Percentiles rank a stretch among this genome's conserved stretches.
phyloP scores from a whole-genome alignment of 73 alveolate species.

The Paramecium octaurelia region DNA sequence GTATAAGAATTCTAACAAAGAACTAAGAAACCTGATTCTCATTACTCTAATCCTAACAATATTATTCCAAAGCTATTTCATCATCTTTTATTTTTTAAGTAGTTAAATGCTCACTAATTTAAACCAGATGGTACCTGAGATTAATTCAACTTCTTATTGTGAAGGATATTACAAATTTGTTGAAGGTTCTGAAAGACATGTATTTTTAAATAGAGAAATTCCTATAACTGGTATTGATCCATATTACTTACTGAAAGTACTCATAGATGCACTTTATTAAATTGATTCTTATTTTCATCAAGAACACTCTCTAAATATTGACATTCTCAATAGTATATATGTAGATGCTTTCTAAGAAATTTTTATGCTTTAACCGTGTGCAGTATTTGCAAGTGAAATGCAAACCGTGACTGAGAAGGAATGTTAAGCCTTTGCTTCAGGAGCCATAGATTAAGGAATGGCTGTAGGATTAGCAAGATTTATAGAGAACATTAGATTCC shows the following conservation, averaged over 20 bases:
- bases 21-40: not conserved
- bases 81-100: conserved; percentile 27
- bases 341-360: conserved; percentile 25
- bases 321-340: not conserved
- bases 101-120: not conserved
- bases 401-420: not conserved
- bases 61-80: conserved; percentile 22
- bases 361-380: conserved; percentile 48
- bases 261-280: not conserved
- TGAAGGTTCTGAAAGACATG: conserved; percentile 26
- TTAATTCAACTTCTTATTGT: conserved; percentile 46
- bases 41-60: not conserved
- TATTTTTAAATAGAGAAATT: conserved; percentile 13
- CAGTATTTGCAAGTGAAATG: not conserved
- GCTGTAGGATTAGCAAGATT: conserved; percentile 56
- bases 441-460: conserved; percentile 52
- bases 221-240: not conserved
- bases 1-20: conserved; percentile 10
- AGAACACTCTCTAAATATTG: conserved; percentile 22
- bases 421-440: conserved; percentile 41
- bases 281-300: conserved; percentile 49
- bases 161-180: conserved; percentile 16
- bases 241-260: not conserved
- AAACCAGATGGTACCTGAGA: conserved; percentile 23
- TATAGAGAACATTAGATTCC: conserved; percentile 32